Conservation (phyloP, 1,139 yeast species). For the Hansenula lynferdii region DNA sequence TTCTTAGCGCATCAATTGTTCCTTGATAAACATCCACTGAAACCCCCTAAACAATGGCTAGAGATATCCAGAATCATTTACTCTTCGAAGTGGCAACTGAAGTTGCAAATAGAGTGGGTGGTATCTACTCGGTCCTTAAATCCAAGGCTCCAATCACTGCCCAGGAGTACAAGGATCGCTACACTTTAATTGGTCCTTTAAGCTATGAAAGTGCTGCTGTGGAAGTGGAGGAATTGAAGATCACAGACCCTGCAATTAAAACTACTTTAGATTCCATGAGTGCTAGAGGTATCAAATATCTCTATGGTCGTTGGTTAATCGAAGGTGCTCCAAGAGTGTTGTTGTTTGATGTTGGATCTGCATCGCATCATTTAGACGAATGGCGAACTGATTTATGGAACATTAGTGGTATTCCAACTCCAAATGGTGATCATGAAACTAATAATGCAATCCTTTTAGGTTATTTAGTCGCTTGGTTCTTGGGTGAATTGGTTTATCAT, state of each 20-base stretch:
- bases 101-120: slow-evolving; percentile 97
- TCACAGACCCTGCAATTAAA: slow-evolving; percentile 53
- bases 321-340: slow-evolving; percentile 96
- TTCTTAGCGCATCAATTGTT: no score
- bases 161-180: slow-evolving; percentile 86
- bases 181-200: slow-evolving; percentile 83
- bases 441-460: slow-evolving; percentile 92
- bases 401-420: slow-evolving; percentile 88
- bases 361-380: slow-evolving; percentile 65
- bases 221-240: slow-evolving; percentile 83
- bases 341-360: slow-evolving; percentile 80
- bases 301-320: slow-evolving; percentile 95
- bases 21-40: no score
- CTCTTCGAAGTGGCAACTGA: slow-evolving; percentile 96
- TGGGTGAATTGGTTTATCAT: slow-evolving; percentile 83
- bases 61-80: slow-evolving; percentile 78
- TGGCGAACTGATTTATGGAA: slow-evolving; percentile 97
- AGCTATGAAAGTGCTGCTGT: slow-evolving; percentile 79
- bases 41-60: slow-evolving; percentile 56
- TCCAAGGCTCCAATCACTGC: slow-evolving; percentile 97
- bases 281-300: slow-evolving; percentile 73
- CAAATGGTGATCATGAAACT: slow-evolving; percentile 82
- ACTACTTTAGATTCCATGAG: slow-evolving; percentile 69
- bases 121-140: slow-evolving; percentile 93
- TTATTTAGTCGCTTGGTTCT: slow-evolving; percentile 93